Percentiles rank a stretch among this genome's conserved stretches.
phyloP scores from a whole-genome alignment of 2,329 filamentous ascomycete genomes.

The Nemania sp. region DNA sequence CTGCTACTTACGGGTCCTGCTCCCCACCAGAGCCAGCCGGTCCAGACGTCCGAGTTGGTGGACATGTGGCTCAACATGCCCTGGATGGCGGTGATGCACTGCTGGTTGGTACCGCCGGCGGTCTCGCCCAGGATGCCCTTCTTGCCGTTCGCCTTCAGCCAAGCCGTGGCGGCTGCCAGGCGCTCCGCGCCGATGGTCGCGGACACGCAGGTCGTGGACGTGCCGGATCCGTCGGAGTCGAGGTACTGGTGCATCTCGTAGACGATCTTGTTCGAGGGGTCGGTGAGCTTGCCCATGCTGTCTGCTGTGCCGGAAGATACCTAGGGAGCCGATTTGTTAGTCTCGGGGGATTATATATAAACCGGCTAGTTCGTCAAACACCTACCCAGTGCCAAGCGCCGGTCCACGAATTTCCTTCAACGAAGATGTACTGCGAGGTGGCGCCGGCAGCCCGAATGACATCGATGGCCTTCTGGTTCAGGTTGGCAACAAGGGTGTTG shows the following conservation, averaged over 20 bases:
- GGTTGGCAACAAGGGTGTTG: constrained; percentile 58
- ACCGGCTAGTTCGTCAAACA: neutral
- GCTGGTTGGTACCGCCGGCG: constrained; percentile 56
- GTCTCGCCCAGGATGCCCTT: constrained; percentile 59
- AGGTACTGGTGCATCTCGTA: constrained; percentile 66
- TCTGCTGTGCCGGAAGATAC: constrained; percentile 35
- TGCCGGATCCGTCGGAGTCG: constrained; percentile 57
- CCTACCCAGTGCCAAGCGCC: constrained; percentile 50
- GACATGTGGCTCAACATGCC: constrained; percentile 56
- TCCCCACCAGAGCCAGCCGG: constrained; percentile 60
- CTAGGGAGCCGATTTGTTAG: constrained; percentile 11
- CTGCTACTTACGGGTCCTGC: constrained; percentile 49
- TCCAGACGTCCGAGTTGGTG: constrained; percentile 61
- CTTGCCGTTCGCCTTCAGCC: constrained; percentile 60
- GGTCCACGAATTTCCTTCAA: constrained; percentile 58
- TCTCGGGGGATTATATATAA: neutral
- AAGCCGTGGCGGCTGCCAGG: constrained; percentile 52
- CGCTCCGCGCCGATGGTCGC: constrained; percentile 53
- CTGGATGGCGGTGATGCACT: constrained; percentile 55
- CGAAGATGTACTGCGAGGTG: constrained; percentile 58
- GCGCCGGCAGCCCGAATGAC: constrained; percentile 63
- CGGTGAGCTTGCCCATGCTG: constrained; percentile 50
- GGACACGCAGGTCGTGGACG: constrained; percentile 51
- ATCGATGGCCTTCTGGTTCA: constrained; percentile 67
- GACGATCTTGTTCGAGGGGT: constrained; percentile 54